A percentile compares a stretch with the other conserved stretches of the same genome.
These are phyloP conservation scores for Pilatotrama ljubarskyi DNA, from an alignment of 768 basidiomycete species.

Conservation along the genomic window DNA sequence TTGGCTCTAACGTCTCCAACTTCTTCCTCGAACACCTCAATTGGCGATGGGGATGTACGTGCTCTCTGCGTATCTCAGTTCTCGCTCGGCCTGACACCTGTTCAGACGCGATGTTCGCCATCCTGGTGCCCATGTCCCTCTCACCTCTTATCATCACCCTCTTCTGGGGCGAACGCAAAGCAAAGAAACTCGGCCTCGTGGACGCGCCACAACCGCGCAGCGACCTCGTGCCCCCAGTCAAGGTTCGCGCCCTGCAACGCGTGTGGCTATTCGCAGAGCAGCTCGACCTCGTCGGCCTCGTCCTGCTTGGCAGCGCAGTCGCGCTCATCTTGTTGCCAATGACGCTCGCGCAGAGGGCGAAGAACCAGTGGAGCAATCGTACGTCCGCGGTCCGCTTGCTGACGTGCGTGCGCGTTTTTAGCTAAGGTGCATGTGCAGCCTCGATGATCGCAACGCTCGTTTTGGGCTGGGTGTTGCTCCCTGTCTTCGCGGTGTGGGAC, in stretches of 20 bases:
- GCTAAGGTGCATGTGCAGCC: slow-evolving; percentile 24
- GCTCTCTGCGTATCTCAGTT: not conserved
- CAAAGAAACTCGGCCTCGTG: slow-evolving; percentile 27
- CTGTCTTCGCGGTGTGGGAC: slow-evolving; percentile 34
- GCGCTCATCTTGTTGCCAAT: slow-evolving; percentile 32
- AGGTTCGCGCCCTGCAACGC: slow-evolving; percentile 34
- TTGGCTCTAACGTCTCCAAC: slow-evolving; percentile 57
- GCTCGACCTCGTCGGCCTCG: slow-evolving; percentile 32
- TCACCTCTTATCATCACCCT: slow-evolving; percentile 28
- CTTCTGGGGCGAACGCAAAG: slow-evolving; percentile 29
- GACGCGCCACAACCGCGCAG: not conserved
- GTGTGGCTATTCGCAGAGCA: slow-evolving; percentile 29
- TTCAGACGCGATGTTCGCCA: slow-evolving; percentile 35
- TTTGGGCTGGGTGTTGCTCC: slow-evolving; percentile 29
- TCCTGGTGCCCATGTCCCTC: slow-evolving; percentile 26
- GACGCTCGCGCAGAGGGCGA: slow-evolving; percentile 28
- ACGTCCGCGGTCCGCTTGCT: not conserved
- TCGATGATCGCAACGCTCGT: slow-evolving; percentile 34
- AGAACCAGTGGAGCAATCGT: slow-evolving; percentile 29
- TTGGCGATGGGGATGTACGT: slow-evolving; percentile 69
- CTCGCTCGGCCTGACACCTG: slow-evolving; percentile 28
- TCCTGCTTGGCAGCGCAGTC: slow-evolving; percentile 30
- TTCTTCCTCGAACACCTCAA: slow-evolving; percentile 43
- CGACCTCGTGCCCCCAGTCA: slow-evolving; percentile 1
- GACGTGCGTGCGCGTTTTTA: not conserved